Evolutionary conservation across 2,329 filamentous ascomycete species (phyloP).

Genomic region (Alternaria ethzedia): DNA sequence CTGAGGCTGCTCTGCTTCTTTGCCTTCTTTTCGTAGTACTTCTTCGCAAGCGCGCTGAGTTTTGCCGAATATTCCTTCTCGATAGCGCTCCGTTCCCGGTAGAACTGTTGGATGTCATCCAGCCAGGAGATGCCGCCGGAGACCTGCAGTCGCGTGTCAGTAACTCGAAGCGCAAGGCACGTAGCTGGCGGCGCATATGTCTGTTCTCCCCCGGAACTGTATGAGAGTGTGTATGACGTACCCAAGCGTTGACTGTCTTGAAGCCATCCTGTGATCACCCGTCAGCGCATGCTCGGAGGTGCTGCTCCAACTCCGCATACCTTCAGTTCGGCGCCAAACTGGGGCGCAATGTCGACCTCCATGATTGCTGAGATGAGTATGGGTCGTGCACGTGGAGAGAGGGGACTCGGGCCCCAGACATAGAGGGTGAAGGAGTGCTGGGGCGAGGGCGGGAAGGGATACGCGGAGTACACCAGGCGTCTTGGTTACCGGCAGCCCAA

Average conservation of each 20-base stretch:
- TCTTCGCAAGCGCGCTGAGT: slow-evolving; percentile 85
- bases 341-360: slow-evolving; percentile 82
- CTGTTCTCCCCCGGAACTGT: neutral
- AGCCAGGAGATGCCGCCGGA: slow-evolving; percentile 90
- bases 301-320: slow-evolving; percentile 55
- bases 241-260: slow-evolving; percentile 92
- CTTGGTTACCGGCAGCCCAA: slow-evolving; percentile 27
- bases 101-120: slow-evolving; percentile 96
- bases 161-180: slow-evolving; percentile 9
- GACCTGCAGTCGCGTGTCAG: slow-evolving; percentile 59
- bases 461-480: slow-evolving; percentile 28
- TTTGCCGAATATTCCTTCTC: slow-evolving; percentile 97
- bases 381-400: slow-evolving; percentile 20
- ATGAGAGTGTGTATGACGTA: slow-evolving; percentile 47
- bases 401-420: slow-evolving; percentile 34
- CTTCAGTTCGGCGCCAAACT: slow-evolving; percentile 94
- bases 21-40: slow-evolving; percentile 96
- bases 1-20: slow-evolving; percentile 86
- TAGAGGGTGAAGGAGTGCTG: slow-evolving; percentile 26
- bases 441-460: slow-evolving; percentile 26
- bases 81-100: slow-evolving; percentile 89
- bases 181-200: slow-evolving; percentile 13
- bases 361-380: slow-evolving; percentile 55
- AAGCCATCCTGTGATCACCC: slow-evolving; percentile 78
- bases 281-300: slow-evolving; percentile 32